Evolutionary conservation across 2,329 filamentous ascomycete species (phyloP), one percentile per base, ranked within the genome.

Genomic region (Fusarium protoensiforme): DNA sequence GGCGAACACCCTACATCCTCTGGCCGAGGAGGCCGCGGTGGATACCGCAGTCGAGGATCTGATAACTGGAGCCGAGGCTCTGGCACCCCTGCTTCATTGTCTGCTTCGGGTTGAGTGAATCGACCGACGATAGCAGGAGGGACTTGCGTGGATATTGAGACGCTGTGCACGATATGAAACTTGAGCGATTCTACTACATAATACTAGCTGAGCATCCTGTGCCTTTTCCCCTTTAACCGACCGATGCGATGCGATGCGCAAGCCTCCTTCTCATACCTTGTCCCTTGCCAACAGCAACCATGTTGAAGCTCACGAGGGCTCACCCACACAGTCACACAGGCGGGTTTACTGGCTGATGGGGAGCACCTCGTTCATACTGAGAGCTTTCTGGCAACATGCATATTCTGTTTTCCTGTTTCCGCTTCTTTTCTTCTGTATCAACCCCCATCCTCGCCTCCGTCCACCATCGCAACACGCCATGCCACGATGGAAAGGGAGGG

Each of bases 1-100:
- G 72, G 75, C 48, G 68, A 79, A 54, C 73, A 76, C 36, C 80
- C 77, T 56, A 67, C 35, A 62, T 63, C 70, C 18, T 74, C 73
- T 65, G 67, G 79, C 59, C 81, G 84, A 51, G 80, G 81, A 67
- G 77, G 80, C 48, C 84, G 85, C 22, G 83, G 84, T 48, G 77
- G 77, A 22, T 86, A 84, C 67, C 82, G 85, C 36, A 80, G 81
- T 43, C 80, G 83, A 65, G 79, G 78, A 27, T 81, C 83, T 14
- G 84, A 86, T 7, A 83, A 77, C 65, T 87, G 85, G 85, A 81
- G 78, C 51, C 82, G 85, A 41, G 74, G 77, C 66, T 65, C 77
- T 18, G 74, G 75, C 33, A 68, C 76, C 18, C 72, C 74, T 51
- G 60, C 78, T 27, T 78, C 79, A 48, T 66, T 76, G 57, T 67